Percentiles rank a stretch among this genome's conserved stretches.
Conservation (phyloP, 2,329 filamentous ascomycete genomes). For the Trichoderma sp. region DNA sequence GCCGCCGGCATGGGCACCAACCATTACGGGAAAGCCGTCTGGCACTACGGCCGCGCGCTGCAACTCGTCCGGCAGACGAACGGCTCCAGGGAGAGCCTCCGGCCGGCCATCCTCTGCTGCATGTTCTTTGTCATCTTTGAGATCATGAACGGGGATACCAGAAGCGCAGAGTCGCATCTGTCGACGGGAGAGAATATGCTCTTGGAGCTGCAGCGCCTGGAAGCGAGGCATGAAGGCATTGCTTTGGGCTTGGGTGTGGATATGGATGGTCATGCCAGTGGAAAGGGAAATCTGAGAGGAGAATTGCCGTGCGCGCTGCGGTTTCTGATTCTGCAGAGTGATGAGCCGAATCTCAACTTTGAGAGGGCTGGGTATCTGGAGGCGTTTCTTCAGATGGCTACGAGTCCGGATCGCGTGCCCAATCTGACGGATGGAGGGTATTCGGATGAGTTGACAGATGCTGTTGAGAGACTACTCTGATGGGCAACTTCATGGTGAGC, state of each 20-base stretch:
- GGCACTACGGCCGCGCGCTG: constrained; percentile 41
- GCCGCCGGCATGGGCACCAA: constrained; percentile 27
- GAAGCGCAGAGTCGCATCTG: constrained; percentile 42
- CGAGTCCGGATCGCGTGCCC: constrained; percentile 13
- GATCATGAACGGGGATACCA: constrained; percentile 42
- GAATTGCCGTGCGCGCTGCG: constrained; percentile 32
- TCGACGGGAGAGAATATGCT: constrained; percentile 44
- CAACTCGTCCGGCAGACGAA: constrained; percentile 35
- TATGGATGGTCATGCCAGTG: too few relatives aligned
- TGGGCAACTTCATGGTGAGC: not conserved
- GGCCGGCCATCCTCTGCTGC: constrained; percentile 41
- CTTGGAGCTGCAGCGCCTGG: constrained; percentile 37
- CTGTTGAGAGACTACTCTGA: not conserved
- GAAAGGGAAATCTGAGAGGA: constrained; percentile 24
- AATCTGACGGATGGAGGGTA: not conserved
- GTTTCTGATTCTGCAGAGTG: constrained; percentile 33
- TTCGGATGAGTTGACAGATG: not conserved
- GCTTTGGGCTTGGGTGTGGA: too few relatives aligned
- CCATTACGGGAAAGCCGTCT: constrained; percentile 40
- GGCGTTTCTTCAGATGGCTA: constrained; percentile 18
- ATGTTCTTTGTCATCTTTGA: constrained; percentile 46
- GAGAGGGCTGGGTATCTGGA: constrained; percentile 22
- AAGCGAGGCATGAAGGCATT: not conserved
- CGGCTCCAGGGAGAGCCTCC: constrained; percentile 30
- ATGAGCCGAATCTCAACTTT: constrained; percentile 8